phyloP scores from a whole-genome alignment of 2,329 filamentous ascomycete species.

The Penicillium sp. region DNA sequence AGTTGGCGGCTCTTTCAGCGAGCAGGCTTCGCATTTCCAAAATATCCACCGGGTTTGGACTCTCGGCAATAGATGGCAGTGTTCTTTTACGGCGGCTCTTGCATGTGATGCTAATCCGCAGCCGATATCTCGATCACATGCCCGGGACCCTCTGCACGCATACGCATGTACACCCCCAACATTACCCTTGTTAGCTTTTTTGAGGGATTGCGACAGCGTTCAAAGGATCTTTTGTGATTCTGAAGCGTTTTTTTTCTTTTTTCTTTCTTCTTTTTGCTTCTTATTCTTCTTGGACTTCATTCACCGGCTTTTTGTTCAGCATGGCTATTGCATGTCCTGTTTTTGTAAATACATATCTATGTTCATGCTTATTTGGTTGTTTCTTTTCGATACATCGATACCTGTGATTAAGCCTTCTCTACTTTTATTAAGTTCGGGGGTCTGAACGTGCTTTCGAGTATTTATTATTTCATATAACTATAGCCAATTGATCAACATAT shows the following conservation, averaged over 20 bases:
- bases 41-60: constrained; percentile 4
- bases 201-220: neutral
- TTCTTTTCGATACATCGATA: constrained; percentile 1
- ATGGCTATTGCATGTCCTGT: constrained; percentile 9
- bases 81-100: constrained; percentile 13
- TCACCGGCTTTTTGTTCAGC: constrained; percentile 3
- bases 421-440: neutral
- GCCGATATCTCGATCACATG: constrained; percentile 21
- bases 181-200: neutral
- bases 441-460: no score
- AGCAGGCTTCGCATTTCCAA: constrained; percentile 21
- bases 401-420: constrained; percentile 1
- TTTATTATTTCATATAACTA: neutral
- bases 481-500: no score
- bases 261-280: neutral
- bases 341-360: constrained; percentile 11
- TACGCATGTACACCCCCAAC: neutral
- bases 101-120: constrained; percentile 22
- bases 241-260: constrained; percentile 5
- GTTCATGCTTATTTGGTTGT: neutral
- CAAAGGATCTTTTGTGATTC: constrained; percentile 2
- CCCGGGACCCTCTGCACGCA: neutral
- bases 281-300: constrained; percentile 3
- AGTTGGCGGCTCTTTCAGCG: constrained; percentile 22
- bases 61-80: constrained; percentile 25